Conservation (phyloP, 2,329 filamentous ascomycete species). For the Diplodia seriata region DNA sequence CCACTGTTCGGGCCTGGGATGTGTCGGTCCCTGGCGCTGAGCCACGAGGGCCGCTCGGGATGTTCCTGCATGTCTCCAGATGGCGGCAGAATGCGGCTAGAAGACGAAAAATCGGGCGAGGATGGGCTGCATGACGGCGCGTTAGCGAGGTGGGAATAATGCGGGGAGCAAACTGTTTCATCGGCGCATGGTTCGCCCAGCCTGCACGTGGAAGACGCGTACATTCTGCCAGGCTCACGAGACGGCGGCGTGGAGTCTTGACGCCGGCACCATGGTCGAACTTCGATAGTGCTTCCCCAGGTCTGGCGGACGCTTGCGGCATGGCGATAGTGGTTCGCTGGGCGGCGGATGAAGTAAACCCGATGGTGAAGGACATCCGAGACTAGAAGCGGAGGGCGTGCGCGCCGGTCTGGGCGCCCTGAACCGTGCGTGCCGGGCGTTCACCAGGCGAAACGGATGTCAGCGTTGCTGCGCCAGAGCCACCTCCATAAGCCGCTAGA, state of each 20-base stretch:
- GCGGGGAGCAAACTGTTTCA: constrained; percentile 24
- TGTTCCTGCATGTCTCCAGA: constrained; percentile 7
- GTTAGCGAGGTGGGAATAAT: constrained; percentile 12
- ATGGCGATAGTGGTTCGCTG: constrained; percentile 1
- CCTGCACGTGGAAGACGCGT: constrained; percentile 19
- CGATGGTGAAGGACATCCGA: constrained; percentile 1
- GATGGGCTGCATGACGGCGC: constrained; percentile 10
- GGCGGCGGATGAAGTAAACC: not conserved
- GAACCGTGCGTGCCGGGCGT: not conserved
- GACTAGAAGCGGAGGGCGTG: not conserved
- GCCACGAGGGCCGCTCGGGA: not conserved
- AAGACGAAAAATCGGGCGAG: not conserved
- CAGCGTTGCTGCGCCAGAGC: not conserved
- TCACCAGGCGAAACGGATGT: constrained; percentile 10
- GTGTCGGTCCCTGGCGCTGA: not conserved
- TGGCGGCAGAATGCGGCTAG: not conserved
- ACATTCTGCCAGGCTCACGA: not conserved
- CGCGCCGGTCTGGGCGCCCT: not conserved
- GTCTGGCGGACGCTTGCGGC: no score
- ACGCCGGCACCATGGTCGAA: no score
- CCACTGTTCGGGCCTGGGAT: constrained; percentile 18
- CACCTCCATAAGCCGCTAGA: not conserved
- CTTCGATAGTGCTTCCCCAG: no score
- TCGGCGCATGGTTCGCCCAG: not conserved
- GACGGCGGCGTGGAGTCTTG: not conserved